Base-by-base conservation (phyloP, 495 filamentous ascomycete genomes). In the Xylaria cubensis region DNA sequence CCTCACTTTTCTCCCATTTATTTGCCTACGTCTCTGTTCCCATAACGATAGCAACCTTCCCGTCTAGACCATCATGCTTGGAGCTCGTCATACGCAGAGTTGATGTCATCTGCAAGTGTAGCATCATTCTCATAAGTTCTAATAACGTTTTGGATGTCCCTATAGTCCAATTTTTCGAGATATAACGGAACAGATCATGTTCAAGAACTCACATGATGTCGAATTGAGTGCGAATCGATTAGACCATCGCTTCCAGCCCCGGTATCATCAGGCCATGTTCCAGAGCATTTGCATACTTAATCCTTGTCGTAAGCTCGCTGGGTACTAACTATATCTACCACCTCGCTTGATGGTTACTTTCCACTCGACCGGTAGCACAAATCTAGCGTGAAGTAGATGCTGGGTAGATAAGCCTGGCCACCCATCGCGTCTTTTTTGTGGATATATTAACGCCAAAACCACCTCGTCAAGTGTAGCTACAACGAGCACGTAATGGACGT, bases 281-380 rank as follows among this genome's bases (percentile, higher is more conserved):
- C 58, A 61, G 58, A 39, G 32, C 8, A 12, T 61, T 39, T 61
- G 34, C 58, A 61, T 41, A 32, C 58, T 61, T 36, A 61, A 61
- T 61, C 58, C 58, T 41, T 61, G 58, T 61, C 58, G 1, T 21
- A 41, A 19, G 32, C 39, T 61, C 34, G 5, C 32, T 41, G 32
- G 32, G 29, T 39, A 39, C 58, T 61, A n/a, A 39, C 58, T 61
- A n/a, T 61, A 61, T 61, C 19, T 61, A 32, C 58, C 58, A 61
- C 32, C 55, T 61, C 58, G 58, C 58, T 61, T 61, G 58, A 39
- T 39, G 58, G 58, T 61, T 61, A 61, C 32, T 39, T 61, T 61
- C 58, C 58, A n/a, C 32, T 61, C 58, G 58, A 61, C 55, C 55
- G 58, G 39, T 3, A 39, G 32, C 32, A 1, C 32, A 61, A n/a